These are phyloP conservation scores for Hypholoma sublateritium DNA, from an alignment of 768 basidiomycete genomes.

Conservation along the genomic window DNA sequence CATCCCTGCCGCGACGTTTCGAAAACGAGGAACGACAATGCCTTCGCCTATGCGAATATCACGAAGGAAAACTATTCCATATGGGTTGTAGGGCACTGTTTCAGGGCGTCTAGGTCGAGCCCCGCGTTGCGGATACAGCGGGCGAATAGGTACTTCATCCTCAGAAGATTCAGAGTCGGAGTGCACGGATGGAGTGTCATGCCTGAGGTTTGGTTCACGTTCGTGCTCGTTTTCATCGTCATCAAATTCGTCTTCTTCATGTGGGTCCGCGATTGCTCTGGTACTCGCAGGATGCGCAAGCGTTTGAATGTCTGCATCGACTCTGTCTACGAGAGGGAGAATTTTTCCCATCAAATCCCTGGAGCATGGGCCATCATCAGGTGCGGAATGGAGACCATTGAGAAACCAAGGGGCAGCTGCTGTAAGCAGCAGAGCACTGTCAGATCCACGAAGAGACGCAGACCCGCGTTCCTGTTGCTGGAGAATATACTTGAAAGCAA, in stretches of 20 bases:
- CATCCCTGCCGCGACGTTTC: too few relatives aligned
- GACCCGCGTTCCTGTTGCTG: not conserved
- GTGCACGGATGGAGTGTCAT: not conserved
- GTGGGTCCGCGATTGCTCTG: too few relatives aligned
- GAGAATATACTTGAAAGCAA: not conserved
- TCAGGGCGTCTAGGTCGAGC: not conserved
- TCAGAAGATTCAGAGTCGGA: not conserved
- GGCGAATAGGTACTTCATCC: not conserved
- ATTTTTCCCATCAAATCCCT: slow-evolving; percentile 17
- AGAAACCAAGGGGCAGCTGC: slow-evolving; percentile 16
- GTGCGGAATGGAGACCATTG: slow-evolving; percentile 22
- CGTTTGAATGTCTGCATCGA: slow-evolving; percentile 7
- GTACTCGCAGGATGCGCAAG: slow-evolving; percentile 7
- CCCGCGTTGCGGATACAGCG: not conserved
- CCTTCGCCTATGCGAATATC: not conserved
- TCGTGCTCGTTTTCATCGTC: not conserved
- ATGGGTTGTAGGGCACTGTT: slow-evolving; percentile 4
- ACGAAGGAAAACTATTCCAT: slow-evolving; percentile 10
- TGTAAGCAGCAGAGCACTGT: slow-evolving; percentile 14
- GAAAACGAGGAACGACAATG: slow-evolving; percentile 3
- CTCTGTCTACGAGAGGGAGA: slow-evolving; percentile 14
- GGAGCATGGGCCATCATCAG: slow-evolving; percentile 14
- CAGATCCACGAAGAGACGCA: not conserved
- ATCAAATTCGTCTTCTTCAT: not conserved
- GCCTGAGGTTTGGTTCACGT: not conserved